Conservation (phyloP, 192 early-diverging fungal genomes). For the Coemansia interrupta region DNA sequence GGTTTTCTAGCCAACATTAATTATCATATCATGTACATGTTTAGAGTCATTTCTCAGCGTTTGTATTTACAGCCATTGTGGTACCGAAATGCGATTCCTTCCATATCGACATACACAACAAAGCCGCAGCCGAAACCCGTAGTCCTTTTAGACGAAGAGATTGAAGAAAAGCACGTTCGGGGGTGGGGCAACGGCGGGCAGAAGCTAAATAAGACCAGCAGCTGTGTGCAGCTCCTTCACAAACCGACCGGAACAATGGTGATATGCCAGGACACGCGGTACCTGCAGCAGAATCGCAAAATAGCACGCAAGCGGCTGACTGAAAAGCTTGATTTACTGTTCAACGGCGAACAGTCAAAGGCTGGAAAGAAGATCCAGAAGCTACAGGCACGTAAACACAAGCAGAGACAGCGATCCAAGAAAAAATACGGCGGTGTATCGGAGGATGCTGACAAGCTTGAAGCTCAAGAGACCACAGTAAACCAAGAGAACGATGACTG, state of each 20-base stretch:
- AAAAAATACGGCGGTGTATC: conserved; percentile 54
- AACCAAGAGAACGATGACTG: too few species aligned
- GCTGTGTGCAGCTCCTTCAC: conserved; percentile 70
- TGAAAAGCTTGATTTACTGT: conserved; percentile 65
- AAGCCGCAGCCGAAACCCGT: conserved; percentile 24
- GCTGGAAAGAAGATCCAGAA: conserved; percentile 60
- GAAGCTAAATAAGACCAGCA: conserved; percentile 75
- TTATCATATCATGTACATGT: too few species aligned
- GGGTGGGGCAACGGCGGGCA: conserved; percentile 79
- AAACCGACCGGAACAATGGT: conserved; percentile 62
- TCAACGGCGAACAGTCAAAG: conserved; percentile 64
- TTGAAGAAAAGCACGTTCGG: conserved; percentile 72
- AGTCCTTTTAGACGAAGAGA: conserved; percentile 60
- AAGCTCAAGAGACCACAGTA: background rate
- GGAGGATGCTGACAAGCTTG: background rate
- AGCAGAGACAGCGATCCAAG: conserved; percentile 54
- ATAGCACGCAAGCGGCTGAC: conserved; percentile 63
- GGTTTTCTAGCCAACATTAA: too few species aligned
- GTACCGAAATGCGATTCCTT: too few species aligned
- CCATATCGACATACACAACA: background rate
- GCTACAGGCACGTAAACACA: conserved; percentile 57
- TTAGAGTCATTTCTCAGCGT: too few species aligned
- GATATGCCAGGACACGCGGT: conserved; percentile 71
- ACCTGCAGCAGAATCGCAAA: conserved; percentile 67
- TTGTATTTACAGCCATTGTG: too few species aligned